Conservation (phyloP, 1,139 yeast genomes). For the Sugiyamaella japonica region DNA sequence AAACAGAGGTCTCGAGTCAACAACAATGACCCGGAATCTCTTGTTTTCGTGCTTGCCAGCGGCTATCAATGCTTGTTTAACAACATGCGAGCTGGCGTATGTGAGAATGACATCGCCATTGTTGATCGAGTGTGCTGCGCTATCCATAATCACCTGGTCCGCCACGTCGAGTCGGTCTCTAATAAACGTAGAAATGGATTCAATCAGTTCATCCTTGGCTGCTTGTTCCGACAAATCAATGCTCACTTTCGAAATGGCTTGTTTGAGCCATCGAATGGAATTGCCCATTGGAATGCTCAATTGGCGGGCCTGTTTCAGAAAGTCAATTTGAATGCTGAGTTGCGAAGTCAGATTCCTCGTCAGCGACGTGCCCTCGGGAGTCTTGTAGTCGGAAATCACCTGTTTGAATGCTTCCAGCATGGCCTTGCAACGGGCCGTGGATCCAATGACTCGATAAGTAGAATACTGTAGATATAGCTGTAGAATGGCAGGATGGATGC, state of each 20-base stretch:
- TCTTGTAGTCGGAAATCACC: conserved; percentile 75
- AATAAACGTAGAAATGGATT: conserved; percentile 75
- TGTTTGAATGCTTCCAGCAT: conserved; percentile 84
- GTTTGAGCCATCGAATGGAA: conserved; percentile 95
- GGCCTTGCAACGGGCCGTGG: conserved; percentile 77
- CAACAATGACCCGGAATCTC: conserved; percentile 76
- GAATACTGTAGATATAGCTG: conserved; percentile 79
- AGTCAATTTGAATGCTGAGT: conserved; percentile 92
- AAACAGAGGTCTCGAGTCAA: conserved; percentile 93
- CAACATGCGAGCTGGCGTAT: conserved; percentile 84
- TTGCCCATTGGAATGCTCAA: conserved; percentile 95
- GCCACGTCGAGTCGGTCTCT: conserved; percentile 83
- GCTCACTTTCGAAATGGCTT: conserved; percentile 69
- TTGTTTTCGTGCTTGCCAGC: conserved; percentile 61
- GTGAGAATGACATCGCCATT: conserved; percentile 82
- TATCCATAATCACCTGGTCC: conserved; percentile 77
- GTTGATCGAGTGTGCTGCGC: conserved; percentile 74
- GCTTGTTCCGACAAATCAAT: conserved; percentile 69
- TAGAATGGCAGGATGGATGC: conserved; percentile 85
- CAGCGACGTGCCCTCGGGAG: conserved; percentile 83
- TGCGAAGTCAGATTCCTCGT: conserved; percentile 87
- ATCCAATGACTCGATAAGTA: conserved; percentile 84
- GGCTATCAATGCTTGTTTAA: conserved; percentile 69
- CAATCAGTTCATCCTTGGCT: conserved; percentile 68
- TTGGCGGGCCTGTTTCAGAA: conserved; percentile 87